These are phyloP conservation scores for Microdochium nivale DNA, from an alignment of 2,329 filamentous ascomycete genomes.

Conservation along the genomic window DNA sequence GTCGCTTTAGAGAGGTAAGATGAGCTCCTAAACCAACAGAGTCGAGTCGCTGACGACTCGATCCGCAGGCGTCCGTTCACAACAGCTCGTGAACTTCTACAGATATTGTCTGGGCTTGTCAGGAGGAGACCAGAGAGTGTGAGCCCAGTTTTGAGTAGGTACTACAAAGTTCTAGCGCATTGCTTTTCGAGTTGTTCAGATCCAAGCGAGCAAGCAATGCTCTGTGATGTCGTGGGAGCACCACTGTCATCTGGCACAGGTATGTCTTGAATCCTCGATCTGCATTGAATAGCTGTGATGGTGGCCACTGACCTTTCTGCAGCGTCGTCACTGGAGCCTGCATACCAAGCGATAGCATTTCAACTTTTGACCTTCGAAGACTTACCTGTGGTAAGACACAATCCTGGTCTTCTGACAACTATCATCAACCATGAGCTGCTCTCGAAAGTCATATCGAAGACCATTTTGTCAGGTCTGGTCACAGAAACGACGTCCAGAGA, in stretches of 20 bases:
- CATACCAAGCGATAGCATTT: slow-evolving; percentile 20
- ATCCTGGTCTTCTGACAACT: slow-evolving; percentile 24
- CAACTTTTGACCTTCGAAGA: slow-evolving; percentile 19
- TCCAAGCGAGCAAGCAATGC: slow-evolving; percentile 6
- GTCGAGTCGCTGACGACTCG: background rate
- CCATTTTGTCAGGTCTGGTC: slow-evolving; percentile 17
- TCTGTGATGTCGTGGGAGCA: slow-evolving; percentile 13
- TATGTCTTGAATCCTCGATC: slow-evolving; percentile 8
- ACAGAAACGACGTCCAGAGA: slow-evolving; percentile 21
- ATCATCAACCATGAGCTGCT: slow-evolving; percentile 30
- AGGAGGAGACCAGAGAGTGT: slow-evolving; percentile 18
- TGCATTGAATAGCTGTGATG: background rate
- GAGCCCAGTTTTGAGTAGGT: slow-evolving; percentile 17
- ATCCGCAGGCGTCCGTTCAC: background rate
- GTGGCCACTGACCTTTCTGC: slow-evolving; percentile 4
- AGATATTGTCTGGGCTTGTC: slow-evolving; percentile 19
- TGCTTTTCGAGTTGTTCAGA: slow-evolving; percentile 17
- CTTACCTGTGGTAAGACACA: slow-evolving; percentile 31
- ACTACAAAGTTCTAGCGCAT: slow-evolving; percentile 30
- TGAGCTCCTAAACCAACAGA: too few species aligned
- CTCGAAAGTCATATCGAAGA: slow-evolving; percentile 29
- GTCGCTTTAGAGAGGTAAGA: slow-evolving; percentile 16
- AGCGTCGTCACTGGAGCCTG: slow-evolving; percentile 1
- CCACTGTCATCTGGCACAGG: slow-evolving; percentile 12
- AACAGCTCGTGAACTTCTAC: background rate